A percentile compares a stretch with the other conserved stretches of the same genome.
These are phyloP conservation scores for Vitis amurensis DNA, from an alignment of 164 flowering plant genomes.

Conservation along the genomic window DNA sequence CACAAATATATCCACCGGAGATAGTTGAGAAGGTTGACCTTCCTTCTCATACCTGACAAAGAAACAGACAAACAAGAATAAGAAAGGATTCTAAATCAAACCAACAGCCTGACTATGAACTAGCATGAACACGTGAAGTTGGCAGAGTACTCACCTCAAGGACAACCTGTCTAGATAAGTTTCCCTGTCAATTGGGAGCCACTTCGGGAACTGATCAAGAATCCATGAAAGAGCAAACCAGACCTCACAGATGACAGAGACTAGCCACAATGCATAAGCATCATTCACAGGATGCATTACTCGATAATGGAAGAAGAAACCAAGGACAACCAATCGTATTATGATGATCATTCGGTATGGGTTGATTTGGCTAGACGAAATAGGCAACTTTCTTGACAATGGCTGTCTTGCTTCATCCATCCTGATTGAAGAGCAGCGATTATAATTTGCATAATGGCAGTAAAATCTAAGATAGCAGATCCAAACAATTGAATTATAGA, in stretches of 20 bases:
- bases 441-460: not conserved
- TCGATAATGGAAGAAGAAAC: constrained; percentile 68
- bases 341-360: constrained; percentile 67
- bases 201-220: constrained; percentile 71
- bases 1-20: constrained; percentile 60
- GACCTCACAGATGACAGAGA: constrained; percentile 67
- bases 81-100: not conserved
- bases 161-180: constrained; percentile 67
- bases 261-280: constrained; percentile 61
- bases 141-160: constrained; percentile 37
- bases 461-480: not conserved
- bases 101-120: not conserved
- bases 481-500: not conserved
- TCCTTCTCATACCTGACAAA: constrained; percentile 64
- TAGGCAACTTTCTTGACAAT: constrained; percentile 59
- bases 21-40: constrained; percentile 60
- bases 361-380: constrained; percentile 61
- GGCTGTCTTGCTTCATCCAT: constrained; percentile 76
- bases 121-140: not conserved
- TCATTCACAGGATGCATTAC: constrained; percentile 56
- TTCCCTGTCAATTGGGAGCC: constrained; percentile 67
- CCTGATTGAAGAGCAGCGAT: constrained; percentile 32
- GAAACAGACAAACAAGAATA: not conserved
- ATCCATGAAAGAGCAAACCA: constrained; percentile 75
- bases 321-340: constrained; percentile 57